Base-by-base conservation (phyloP, 169 alveolate genomes). In the Miamiensis avidus region DNA sequence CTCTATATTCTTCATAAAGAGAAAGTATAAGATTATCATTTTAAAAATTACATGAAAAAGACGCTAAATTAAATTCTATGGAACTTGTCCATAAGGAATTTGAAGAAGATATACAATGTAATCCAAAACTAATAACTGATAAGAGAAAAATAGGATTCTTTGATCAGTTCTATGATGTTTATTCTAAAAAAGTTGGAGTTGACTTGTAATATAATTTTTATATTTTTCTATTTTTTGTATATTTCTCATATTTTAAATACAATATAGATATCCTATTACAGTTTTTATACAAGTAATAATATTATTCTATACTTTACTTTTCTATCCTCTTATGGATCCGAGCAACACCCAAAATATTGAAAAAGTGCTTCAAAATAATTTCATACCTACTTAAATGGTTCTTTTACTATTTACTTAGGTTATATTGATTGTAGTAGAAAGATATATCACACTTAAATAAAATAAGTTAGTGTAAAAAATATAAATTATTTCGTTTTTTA, bases 141-240 rank as follows among this genome's bases (percentile, higher is more conserved):
- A 49, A 79, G 0, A 16, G 20, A 29, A 79, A 79, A 6, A 0
- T 33, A 0, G 65, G 65, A 33, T 64, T 79, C 29, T 79, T 79
- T 76, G n/a, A 34, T 33, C 30, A 64, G 29, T 49, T 65, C 29
- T 49, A 29, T 11, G 34, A 69, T 28, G 27, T 29, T 0, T 79
- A 49, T 31, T 29, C 33, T n/a, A 79, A 87, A 83, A 86, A 82
- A 81, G 88, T 91, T 27, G 93, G 93, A 29, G 29, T 30, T 31
- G 91, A 89, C 75, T 64, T 85, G n/a, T n/a, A n/a, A n/a, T n/a
- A n/a, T n/a, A n/a, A n/a, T n/a, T n/a, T n/a, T n/a, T n/a, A n/a
- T n/a, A n/a, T n/a, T n/a, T n/a, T n/a, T n/a, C n/a, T n/a, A n/a
- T n/a, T n/a, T n/a, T n/a, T n/a, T n/a, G n/a, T n/a, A n/a, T n/a